phyloP scores from a whole-genome alignment of 768 basidiomycete species.

The Naganishia kalamii region DNA sequence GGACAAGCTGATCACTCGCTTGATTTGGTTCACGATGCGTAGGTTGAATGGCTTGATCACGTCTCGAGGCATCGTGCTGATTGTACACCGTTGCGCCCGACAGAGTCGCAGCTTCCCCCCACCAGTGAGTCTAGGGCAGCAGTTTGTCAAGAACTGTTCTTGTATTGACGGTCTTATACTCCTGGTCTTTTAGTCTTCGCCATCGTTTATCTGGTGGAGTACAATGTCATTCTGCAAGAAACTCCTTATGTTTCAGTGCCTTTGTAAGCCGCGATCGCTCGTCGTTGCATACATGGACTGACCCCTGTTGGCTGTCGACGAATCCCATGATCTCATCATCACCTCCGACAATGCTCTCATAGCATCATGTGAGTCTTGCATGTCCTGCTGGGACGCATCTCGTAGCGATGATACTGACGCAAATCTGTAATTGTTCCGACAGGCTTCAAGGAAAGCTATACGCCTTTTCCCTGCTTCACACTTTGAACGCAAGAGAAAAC shows the following conservation, averaged over 20 bases:
- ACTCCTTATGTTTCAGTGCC: conserved; percentile 5
- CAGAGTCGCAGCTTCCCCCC: conserved; percentile 20
- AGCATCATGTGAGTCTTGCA: conserved; percentile 1
- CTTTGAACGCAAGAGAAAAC: neutral
- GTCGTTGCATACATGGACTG: no score
- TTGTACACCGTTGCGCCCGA: neutral
- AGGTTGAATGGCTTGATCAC: neutral
- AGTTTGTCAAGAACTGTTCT: no score
- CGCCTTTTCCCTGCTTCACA: conserved; percentile 20
- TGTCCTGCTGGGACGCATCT: neutral
- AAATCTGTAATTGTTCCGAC: neutral
- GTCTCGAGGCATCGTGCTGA: neutral
- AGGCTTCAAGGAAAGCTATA: conserved; percentile 21
- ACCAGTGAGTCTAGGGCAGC: no score
- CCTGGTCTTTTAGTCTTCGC: no score
- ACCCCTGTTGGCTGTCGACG: no score
- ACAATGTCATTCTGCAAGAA: conserved; percentile 10
- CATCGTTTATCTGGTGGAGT: conserved; percentile 10
- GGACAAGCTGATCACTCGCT: conserved; percentile 10
- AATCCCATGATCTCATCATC: no score
- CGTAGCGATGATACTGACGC: neutral
- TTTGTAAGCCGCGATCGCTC: neutral
- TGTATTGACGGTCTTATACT: no score
- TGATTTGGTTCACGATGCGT: conserved; percentile 14
- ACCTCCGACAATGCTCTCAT: neutral